Conservation (phyloP, 805 yeast species). For the Priceomyces castillae region DNA sequence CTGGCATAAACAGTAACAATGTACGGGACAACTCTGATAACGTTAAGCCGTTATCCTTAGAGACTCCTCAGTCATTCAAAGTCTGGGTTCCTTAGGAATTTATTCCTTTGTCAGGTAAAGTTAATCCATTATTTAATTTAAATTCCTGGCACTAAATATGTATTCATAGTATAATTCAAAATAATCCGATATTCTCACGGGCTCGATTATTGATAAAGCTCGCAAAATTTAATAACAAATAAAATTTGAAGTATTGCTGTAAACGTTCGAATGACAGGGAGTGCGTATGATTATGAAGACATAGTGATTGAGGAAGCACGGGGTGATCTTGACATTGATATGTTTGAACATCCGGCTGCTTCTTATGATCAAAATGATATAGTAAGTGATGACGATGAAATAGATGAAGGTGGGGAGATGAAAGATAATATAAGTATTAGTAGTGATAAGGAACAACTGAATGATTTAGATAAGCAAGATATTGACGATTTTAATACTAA, state of each 20-base stretch:
- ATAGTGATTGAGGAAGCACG: constrained; percentile 7
- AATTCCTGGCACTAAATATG: neutral
- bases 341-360: neutral
- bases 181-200: neutral
- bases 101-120: neutral
- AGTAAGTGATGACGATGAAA: constrained; percentile 2
- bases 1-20: constrained; percentile 4
- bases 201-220: neutral
- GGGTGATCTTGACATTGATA: constrained; percentile 10
- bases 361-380: neutral
- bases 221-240: neutral
- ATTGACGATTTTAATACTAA: neutral
- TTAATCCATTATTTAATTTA: neutral
- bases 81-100: constrained; percentile 40
- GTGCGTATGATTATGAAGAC: constrained; percentile 15
- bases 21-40: constrained; percentile 7
- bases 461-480: neutral
- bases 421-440: neutral
- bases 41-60: constrained; percentile 36
- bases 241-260: neutral
- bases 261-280: neutral
- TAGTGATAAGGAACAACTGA: neutral
- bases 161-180: neutral
- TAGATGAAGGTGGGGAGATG: constrained; percentile 1
- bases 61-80: constrained; percentile 42